A percentile compares a stretch with the other conserved stretches of the same genome.
Evolutionary conservation across 805 yeast species (phyloP).

Genomic region (Candida silvicultrix): DNA sequence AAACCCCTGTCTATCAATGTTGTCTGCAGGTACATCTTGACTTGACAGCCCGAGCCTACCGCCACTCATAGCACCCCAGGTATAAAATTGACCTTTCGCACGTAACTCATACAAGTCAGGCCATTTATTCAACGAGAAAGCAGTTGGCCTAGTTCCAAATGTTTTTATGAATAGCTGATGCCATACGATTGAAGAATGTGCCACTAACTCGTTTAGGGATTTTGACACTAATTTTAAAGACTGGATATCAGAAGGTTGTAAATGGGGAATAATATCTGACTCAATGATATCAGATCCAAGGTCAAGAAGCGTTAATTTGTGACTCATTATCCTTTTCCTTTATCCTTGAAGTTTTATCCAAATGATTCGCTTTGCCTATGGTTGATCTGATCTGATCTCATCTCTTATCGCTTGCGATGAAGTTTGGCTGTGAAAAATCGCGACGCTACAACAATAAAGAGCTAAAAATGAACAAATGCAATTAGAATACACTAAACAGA

Average conservation of each 20-base stretch:
- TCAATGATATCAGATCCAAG: conserved; percentile 28
- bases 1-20: conserved; percentile 16
- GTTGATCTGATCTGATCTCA: no score
- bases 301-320: neutral
- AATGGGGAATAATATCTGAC: conserved; percentile 24
- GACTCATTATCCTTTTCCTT: neutral
- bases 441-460: no score
- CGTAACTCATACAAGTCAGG: conserved; percentile 38
- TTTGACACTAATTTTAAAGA: conserved; percentile 34
- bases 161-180: conserved; percentile 35
- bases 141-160: conserved; percentile 39
- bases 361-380: no score
- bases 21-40: conserved; percentile 21
- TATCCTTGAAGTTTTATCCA: no score
- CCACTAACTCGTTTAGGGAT: conserved; percentile 27
- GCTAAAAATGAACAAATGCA: no score
- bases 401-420: no score
- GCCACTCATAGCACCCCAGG: conserved; percentile 43
- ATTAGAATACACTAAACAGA: no score
- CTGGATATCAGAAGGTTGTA: conserved; percentile 29
- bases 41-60: conserved; percentile 42
- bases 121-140: conserved; percentile 41
- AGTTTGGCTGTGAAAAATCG: no score
- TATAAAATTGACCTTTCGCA: conserved; percentile 31
- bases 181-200: conserved; percentile 38